phyloP scores from a whole-genome alignment of 2,329 filamentous ascomycete genomes.

The Trichoderma koningii region DNA sequence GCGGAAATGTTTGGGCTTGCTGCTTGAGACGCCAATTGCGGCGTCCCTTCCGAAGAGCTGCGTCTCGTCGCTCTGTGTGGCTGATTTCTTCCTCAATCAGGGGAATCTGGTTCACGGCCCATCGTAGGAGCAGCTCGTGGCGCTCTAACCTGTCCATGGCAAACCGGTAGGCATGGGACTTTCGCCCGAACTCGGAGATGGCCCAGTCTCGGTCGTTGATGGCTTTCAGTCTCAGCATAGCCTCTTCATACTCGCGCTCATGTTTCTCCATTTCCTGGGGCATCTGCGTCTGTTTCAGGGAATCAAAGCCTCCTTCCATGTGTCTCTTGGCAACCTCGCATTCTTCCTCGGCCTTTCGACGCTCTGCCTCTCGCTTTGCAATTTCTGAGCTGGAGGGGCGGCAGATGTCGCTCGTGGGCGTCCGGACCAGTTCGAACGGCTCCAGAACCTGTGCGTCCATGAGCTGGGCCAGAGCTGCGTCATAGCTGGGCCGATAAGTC shows the following conservation, averaged over 20 bases:
- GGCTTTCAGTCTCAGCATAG: neutral
- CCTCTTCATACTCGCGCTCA: neutral
- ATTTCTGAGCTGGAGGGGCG: slow-evolving; percentile 19
- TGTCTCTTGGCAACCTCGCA: neutral
- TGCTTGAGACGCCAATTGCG: no score
- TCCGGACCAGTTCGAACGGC: slow-evolving; percentile 14
- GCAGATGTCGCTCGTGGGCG: slow-evolving; percentile 19
- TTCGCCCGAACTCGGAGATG: slow-evolving; percentile 17
- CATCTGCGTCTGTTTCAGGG: neutral
- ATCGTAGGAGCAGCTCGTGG: slow-evolving; percentile 31
- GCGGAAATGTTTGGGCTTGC: neutral
- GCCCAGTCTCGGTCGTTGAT: slow-evolving; percentile 1
- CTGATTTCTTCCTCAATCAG: slow-evolving; percentile 30
- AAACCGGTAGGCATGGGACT: slow-evolving; percentile 25
- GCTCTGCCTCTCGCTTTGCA: slow-evolving; percentile 12
- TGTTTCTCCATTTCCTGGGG: slow-evolving; percentile 4
- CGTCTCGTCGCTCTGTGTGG: neutral
- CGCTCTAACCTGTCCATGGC: slow-evolving; percentile 28
- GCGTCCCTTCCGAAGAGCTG: no score
- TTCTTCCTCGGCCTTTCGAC: slow-evolving; percentile 11
- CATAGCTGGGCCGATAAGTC: slow-evolving; percentile 17
- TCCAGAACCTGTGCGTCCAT: neutral
- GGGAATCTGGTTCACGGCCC: slow-evolving; percentile 31
- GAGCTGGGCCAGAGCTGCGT: slow-evolving; percentile 13
- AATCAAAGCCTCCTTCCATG: neutral